These are phyloP conservation scores for Penicillium steckii DNA, from an alignment of 495 filamentous ascomycete species.

Conservation along the genomic window DNA sequence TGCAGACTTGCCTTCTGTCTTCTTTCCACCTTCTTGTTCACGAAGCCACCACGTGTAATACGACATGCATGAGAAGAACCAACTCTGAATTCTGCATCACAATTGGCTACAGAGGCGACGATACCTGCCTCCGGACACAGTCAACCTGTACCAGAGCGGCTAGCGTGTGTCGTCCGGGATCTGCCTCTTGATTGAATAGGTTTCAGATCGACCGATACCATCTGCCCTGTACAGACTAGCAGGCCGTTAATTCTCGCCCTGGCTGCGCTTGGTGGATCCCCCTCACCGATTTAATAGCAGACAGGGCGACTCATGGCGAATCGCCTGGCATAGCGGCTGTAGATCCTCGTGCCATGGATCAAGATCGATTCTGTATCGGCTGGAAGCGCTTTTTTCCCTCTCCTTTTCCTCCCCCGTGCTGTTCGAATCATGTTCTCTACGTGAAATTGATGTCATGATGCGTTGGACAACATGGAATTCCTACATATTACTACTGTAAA, in stretches of 20 bases:
- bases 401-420: not conserved
- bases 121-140: not conserved
- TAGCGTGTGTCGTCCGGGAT: constrained; percentile 8
- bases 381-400: not conserved
- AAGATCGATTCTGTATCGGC: not conserved
- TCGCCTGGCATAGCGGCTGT: not conserved
- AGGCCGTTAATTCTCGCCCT: constrained; percentile 5
- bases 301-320: not conserved
- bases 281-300: not conserved
- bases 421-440: not conserved
- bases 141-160: not conserved
- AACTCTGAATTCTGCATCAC: not conserved
- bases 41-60: not conserved
- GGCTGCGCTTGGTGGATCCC: not conserved
- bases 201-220: constrained; percentile 1
- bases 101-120: constrained; percentile 1
- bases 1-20: too few species aligned
- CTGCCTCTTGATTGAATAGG: constrained; percentile 5
- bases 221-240: not conserved
- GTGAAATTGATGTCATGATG: not conserved
- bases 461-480: too few species aligned
- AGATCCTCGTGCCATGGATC: constrained; percentile 14
- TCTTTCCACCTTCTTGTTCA: not conserved
- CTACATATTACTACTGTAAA: too few species aligned
- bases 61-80: not conserved